Evolutionary conservation across 1,139 yeast species (phyloP).

Genomic region (Candida labiduridarum): DNA sequence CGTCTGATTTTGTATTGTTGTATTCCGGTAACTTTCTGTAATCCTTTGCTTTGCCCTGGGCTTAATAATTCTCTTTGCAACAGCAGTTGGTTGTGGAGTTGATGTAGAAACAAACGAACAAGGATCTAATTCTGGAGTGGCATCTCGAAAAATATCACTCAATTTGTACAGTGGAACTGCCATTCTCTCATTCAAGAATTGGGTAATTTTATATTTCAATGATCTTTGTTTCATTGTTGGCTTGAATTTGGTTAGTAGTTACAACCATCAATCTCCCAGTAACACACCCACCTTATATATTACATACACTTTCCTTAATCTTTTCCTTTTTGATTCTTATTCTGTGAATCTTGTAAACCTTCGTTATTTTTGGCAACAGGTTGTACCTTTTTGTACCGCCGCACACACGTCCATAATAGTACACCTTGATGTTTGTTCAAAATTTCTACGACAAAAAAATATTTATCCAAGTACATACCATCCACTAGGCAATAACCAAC

Average conservation of each 20-base stretch:
- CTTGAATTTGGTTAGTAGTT: neutral
- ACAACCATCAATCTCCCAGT: too few relatives aligned
- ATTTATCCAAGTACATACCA: neutral
- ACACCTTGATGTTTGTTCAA: too few relatives aligned
- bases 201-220: neutral
- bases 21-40: too few relatives aligned
- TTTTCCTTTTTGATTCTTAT: neutral
- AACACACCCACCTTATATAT: too few relatives aligned
- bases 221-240: neutral
- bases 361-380: neutral
- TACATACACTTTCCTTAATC: neutral
- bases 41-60: neutral
- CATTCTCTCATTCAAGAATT: neutral
- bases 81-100: slow-evolving; percentile 7
- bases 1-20: too few relatives aligned
- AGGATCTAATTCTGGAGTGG: neutral
- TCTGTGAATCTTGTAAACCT: neutral
- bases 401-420: neutral
- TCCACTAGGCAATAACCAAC: neutral
- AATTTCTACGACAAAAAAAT: neutral
- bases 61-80: neutral
- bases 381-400: neutral
- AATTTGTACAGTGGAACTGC: slow-evolving; percentile 5
- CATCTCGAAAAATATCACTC: slow-evolving; percentile 4
- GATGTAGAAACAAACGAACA: slow-evolving; percentile 11